phyloP scores from a whole-genome alignment of 768 basidiomycete species.

The Brasilioporus rufonigricans region DNA sequence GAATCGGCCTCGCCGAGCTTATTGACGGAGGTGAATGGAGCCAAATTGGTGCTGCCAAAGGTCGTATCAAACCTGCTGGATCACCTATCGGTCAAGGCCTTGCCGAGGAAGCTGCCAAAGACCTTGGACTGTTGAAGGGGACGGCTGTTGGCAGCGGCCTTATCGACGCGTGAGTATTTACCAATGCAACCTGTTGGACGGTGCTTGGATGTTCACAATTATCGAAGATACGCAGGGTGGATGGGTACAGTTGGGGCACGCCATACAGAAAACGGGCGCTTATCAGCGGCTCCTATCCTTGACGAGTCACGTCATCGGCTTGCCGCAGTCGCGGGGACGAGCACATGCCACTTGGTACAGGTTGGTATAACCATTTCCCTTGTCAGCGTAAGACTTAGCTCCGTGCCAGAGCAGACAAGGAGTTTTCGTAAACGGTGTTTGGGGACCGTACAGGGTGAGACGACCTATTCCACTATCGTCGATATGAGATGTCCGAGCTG shows the following conservation, averaged over 20 bases:
- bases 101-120: slow-evolving; percentile 71
- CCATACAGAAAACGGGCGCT: slow-evolving; percentile 49
- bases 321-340: slow-evolving; percentile 93
- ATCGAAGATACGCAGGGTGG: slow-evolving; percentile 86
- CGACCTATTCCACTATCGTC: neutral
- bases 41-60: slow-evolving; percentile 69
- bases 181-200: neutral
- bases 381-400: neutral
- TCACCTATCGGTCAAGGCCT: slow-evolving; percentile 84
- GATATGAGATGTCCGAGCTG: neutral
- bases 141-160: slow-evolving; percentile 93
- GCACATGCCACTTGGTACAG: slow-evolving; percentile 94
- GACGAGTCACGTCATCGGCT: slow-evolving; percentile 79
- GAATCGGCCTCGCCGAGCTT: slow-evolving; percentile 77
- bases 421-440: slow-evolving; percentile 87
- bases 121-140: slow-evolving; percentile 81
- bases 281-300: slow-evolving; percentile 59
- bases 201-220: neutral
- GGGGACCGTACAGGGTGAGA: slow-evolving; percentile 81
- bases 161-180: slow-evolving; percentile 79
- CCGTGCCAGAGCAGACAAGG: slow-evolving; percentile 66
- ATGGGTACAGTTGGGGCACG: slow-evolving; percentile 90
- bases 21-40: slow-evolving; percentile 60
- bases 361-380: slow-evolving; percentile 33
- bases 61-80: slow-evolving; percentile 74